phyloP scores from a whole-genome alignment of 139 green algal species.

The Chlamydomonas sp. region DNA sequence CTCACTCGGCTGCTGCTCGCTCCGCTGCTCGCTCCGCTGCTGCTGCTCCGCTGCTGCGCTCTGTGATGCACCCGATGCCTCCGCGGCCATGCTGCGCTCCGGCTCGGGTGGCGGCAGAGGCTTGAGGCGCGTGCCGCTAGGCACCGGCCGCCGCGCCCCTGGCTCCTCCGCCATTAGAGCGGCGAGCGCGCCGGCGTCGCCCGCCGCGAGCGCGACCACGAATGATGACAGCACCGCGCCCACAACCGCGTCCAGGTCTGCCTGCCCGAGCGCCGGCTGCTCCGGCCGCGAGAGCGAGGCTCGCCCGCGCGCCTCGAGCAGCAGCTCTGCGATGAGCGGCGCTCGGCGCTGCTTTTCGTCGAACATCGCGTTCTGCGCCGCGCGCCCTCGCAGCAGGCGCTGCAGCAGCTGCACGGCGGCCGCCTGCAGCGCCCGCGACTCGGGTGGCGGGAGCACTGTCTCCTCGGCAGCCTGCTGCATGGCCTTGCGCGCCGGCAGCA shows the following conservation, averaged over 20 bases:
- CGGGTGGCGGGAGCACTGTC: conserved; percentile 22
- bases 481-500: too few relatives aligned
- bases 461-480: conserved; percentile 18
- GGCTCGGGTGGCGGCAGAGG: too few relatives aligned
- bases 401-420: conserved; percentile 65
- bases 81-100: too few relatives aligned
- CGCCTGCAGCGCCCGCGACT: conserved; percentile 13
- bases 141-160: too few relatives aligned
- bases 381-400: conserved; percentile 65
- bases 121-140: too few relatives aligned
- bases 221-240: conserved; percentile 17
- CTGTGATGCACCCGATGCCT: too few relatives aligned
- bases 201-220: too few relatives aligned
- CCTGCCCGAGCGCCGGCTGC: not conserved
- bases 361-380: conserved; percentile 70
- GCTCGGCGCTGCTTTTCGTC: conserved; percentile 44
- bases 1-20: too few relatives aligned
- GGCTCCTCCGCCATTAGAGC: too few relatives aligned
- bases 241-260: conserved; percentile 25
- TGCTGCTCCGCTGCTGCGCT: too few relatives aligned
- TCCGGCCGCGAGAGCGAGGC: conserved; percentile 18
- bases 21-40: too few relatives aligned
- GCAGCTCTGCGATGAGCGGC: conserved; percentile 57
- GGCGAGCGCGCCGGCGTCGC: not conserved
- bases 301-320: conserved; percentile 13